Conservation (phyloP, 345 rosid genomes). For the Hibiscus mutabilis region DNA sequence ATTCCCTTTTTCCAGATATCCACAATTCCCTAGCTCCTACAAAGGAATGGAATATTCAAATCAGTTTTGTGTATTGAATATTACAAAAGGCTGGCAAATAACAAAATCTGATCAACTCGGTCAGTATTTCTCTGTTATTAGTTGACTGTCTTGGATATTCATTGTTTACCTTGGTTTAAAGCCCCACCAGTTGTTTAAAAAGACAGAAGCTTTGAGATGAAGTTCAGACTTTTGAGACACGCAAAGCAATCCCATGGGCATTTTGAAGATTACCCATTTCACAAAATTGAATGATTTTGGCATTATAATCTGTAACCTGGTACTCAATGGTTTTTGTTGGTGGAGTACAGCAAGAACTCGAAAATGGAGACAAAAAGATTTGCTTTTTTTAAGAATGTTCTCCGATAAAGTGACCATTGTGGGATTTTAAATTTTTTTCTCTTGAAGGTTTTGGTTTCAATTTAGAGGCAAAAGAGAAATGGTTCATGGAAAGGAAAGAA, state of each 20-base stretch:
- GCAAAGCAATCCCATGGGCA: conserved; percentile 38
- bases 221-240: conserved; percentile 27
- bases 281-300: conserved; percentile 28
- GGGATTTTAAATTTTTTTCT: conserved; percentile 12
- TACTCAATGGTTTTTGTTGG: conserved; percentile 8
- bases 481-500: conserved; percentile 13
- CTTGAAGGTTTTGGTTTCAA: conserved; percentile 12
- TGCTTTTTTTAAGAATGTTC: conserved; percentile 24
- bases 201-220: conserved; percentile 24
- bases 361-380: conserved; percentile 10
- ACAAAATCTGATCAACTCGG: no score
- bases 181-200: no score
- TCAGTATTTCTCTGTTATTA: no score
- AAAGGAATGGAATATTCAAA: neutral
- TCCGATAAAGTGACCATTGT: conserved; percentile 10
- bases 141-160: no score
- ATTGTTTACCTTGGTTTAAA: no score
- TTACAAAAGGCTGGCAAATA: no score
- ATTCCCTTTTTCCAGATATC: neutral
- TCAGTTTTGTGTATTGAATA: neutral
- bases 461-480: conserved; percentile 13
- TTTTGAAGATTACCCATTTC: conserved; percentile 35
- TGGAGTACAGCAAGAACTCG: conserved; percentile 17
- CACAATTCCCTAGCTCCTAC: neutral
- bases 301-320: conserved; percentile 21